These are phyloP conservation scores for Phialophora expanda DNA, from an alignment of 2,329 filamentous ascomycete genomes.

Conservation along the genomic window DNA sequence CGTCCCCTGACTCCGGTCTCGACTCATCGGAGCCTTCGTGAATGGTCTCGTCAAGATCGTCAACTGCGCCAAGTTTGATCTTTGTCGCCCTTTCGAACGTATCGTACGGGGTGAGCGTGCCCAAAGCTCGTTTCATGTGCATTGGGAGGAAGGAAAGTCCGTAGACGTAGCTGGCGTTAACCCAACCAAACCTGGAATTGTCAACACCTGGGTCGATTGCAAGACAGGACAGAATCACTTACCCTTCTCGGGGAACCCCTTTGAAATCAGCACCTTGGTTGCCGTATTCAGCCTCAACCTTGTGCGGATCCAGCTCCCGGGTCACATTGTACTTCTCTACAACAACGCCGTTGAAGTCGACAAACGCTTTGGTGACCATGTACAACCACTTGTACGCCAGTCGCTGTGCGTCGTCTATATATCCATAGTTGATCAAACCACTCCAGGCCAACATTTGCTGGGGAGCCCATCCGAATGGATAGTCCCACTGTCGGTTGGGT, in stretches of 20 bases:
- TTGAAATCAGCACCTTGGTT: slow-evolving; percentile 97
- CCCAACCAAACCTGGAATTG: slow-evolving; percentile 84
- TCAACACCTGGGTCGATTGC: slow-evolving; percentile 9
- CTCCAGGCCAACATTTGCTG: slow-evolving; percentile 99
- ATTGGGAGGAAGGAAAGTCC: slow-evolving; percentile 86
- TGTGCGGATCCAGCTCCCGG: slow-evolving; percentile 83
- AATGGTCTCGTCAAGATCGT: slow-evolving; percentile 33
- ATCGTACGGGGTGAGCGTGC: slow-evolving; percentile 84
- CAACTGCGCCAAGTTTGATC: slow-evolving; percentile 33
- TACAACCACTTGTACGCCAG: slow-evolving; percentile 96
- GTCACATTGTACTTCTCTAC: slow-evolving; percentile 99
- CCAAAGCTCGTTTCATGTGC: slow-evolving; percentile 86
- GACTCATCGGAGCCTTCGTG: slow-evolving; percentile 37
- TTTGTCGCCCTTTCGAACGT: slow-evolving; percentile 73
- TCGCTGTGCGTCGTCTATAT: slow-evolving; percentile 84
- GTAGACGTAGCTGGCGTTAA: slow-evolving; percentile 96
- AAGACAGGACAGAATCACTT: slow-evolving; percentile 51
- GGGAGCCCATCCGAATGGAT: slow-evolving; percentile 96
- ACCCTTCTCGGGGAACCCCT: slow-evolving; percentile 95
- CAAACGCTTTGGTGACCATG: slow-evolving; percentile 98
- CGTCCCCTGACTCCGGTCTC: slow-evolving; percentile 29
- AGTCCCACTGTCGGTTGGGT: slow-evolving; percentile 98
- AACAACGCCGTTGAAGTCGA: slow-evolving; percentile 97
- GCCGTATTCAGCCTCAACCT: slow-evolving; percentile 94
- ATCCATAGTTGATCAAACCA: slow-evolving; percentile 87